phyloP scores from a whole-genome alignment of 2,329 filamentous ascomycete genomes.

The Rhytidhysteron rufulum region DNA sequence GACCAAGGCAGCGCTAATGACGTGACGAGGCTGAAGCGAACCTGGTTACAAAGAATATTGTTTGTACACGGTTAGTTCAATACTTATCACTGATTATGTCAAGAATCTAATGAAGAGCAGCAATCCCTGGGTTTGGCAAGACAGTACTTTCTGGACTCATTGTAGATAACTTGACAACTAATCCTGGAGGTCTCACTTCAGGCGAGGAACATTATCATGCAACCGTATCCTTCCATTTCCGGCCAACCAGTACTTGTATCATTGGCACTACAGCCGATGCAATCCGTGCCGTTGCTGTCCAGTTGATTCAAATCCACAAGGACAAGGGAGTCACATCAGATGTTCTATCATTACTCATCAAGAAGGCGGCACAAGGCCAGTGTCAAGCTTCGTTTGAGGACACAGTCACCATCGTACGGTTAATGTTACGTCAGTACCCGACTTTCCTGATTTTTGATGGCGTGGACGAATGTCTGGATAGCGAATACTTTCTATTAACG shows the following conservation, averaged over 20 bases:
- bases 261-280: constrained; percentile 16
- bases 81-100: neutral
- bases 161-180: constrained; percentile 15
- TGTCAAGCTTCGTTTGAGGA: constrained; percentile 24
- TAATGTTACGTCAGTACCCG: constrained; percentile 26
- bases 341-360: constrained; percentile 22
- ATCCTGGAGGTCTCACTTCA: neutral
- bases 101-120: constrained; percentile 9
- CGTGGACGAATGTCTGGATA: constrained; percentile 22
- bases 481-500: constrained; percentile 13
- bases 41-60: constrained; percentile 25
- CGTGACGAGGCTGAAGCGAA: constrained; percentile 8
- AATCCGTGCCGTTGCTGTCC: constrained; percentile 20
- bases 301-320: constrained; percentile 22
- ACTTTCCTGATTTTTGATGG: constrained; percentile 29
- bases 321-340: constrained; percentile 21
- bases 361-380: constrained; percentile 16
- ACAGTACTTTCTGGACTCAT: constrained; percentile 21
- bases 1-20: constrained; percentile 17
- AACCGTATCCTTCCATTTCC: constrained; percentile 23
- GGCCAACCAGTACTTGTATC: too few relatives aligned
- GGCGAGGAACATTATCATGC: constrained; percentile 19
- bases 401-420: constrained; percentile 17
- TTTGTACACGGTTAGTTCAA: constrained; percentile 25
- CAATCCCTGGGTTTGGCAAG: constrained; percentile 27